phyloP scores from a whole-genome alignment of 331 rosid species.

The Spiraea crenata region DNA sequence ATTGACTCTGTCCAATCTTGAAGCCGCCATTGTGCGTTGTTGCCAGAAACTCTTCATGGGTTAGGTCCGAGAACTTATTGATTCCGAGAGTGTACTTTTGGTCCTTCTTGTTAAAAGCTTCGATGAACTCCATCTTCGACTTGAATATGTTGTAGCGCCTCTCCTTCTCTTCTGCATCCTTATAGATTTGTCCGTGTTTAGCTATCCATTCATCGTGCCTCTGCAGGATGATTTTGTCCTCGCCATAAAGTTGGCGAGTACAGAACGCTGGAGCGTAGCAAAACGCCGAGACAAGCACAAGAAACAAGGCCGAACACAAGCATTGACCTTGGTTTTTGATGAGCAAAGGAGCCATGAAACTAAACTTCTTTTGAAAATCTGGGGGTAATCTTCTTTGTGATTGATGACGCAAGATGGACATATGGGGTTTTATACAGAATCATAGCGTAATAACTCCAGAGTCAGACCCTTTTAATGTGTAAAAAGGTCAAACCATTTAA shows the following conservation, averaged over 20 bases:
- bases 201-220: conserved; percentile 36
- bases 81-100: background rate
- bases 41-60: conserved; percentile 16
- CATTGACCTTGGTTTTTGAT: background rate
- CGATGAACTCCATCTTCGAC: conserved; percentile 8
- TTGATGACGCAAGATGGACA: too few species aligned
- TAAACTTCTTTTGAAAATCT: background rate
- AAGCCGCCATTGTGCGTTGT: background rate
- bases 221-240: background rate
- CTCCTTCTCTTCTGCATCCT: conserved; percentile 22
- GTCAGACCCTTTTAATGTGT: too few species aligned
- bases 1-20: background rate
- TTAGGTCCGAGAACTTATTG: conserved; percentile 17
- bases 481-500: too few species aligned
- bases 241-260: background rate
- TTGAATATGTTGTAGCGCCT: conserved; percentile 29
- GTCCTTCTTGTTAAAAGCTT: conserved; percentile 11
- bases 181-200: conserved; percentile 16
- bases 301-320: background rate
- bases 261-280: background rate
- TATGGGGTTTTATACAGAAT: too few species aligned
- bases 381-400: too few species aligned
- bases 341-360: background rate
- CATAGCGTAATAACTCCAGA: too few species aligned
- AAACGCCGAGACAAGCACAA: background rate